phyloP scores from a whole-genome alignment of 2,329 filamentous ascomycete genomes.

The Clarireedia homoeocarpa region DNA sequence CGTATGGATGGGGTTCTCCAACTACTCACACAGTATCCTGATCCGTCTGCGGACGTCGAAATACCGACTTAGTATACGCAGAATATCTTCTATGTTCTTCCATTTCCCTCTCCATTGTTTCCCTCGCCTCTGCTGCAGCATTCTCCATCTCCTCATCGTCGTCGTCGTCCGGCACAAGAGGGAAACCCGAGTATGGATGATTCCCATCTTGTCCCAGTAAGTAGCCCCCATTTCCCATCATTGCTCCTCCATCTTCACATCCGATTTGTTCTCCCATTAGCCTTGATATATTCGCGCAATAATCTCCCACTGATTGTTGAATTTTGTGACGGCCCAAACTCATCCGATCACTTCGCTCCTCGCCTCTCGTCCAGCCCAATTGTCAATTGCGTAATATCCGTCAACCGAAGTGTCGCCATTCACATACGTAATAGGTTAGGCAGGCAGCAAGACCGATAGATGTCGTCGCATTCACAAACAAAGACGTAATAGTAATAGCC shows the following conservation, averaged over 20 bases:
- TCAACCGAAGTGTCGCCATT: too few species aligned
- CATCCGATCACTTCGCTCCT: too few species aligned
- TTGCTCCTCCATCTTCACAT: not conserved
- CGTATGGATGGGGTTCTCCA: not conserved
- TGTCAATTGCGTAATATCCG: too few species aligned
- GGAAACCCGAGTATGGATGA: not conserved
- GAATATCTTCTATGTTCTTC: not conserved
- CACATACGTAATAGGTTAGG: too few species aligned
- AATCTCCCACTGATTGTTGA: not conserved
- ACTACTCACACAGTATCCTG: constrained; percentile 12
- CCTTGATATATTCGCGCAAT: not conserved
- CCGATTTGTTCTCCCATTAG: not conserved
- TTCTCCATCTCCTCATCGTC: not conserved
- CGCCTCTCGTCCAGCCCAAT: too few species aligned
- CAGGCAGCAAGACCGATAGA: too few species aligned
- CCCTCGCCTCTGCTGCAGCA: not conserved
- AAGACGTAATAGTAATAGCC: too few species aligned
- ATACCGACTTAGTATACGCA: constrained; percentile 9
- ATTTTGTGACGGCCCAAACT: too few species aligned
- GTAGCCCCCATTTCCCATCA: not conserved
- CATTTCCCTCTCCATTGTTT: not conserved
- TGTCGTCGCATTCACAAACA: too few species aligned
- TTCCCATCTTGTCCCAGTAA: not conserved
- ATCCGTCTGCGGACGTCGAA: constrained; percentile 7
- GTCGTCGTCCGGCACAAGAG: not conserved